Conservation (phyloP, 2,329 filamentous ascomycete genomes). For the Arthroderma sp. region DNA sequence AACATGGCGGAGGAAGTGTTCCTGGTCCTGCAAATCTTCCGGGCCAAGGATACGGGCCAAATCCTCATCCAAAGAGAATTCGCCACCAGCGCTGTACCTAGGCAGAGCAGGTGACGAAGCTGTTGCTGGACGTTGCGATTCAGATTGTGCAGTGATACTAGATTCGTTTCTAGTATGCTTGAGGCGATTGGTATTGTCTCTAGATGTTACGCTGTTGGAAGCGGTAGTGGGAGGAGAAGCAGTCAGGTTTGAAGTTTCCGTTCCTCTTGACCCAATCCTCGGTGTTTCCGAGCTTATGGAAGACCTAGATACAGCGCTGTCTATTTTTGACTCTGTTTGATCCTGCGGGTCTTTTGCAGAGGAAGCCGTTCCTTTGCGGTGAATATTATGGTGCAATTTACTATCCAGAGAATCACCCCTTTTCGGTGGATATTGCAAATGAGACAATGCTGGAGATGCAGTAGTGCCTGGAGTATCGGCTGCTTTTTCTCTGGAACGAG, state of each 20-base stretch:
- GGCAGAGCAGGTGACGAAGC: constrained; percentile 55
- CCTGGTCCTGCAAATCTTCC: constrained; percentile 49
- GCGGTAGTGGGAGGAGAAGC: constrained; percentile 5
- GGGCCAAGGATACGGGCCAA: constrained; percentile 70
- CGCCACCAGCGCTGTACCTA: constrained; percentile 62
- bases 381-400: constrained; percentile 39
- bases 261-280: neutral
- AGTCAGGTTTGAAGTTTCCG: constrained; percentile 6
- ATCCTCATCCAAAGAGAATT: constrained; percentile 92
- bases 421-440: constrained; percentile 33
- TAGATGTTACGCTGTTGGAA: constrained; percentile 2
- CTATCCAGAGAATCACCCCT: constrained; percentile 49
- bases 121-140: constrained; percentile 26
- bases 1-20: constrained; percentile 72
- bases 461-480: neutral
- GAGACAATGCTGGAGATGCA: constrained; percentile 6
- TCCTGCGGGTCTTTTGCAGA: constrained; percentile 13
- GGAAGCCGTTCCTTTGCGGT: constrained; percentile 50
- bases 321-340: constrained; percentile 9
- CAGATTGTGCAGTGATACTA: constrained; percentile 28
- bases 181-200: constrained; percentile 11
- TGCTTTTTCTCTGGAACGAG: neutral
- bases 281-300: constrained; percentile 1
- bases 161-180: constrained; percentile 35
- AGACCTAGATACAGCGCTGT: neutral